Percentiles rank a stretch among this genome's conserved stretches.
phyloP scores from a whole-genome alignment of 345 rosid species.

The Linum lewisii region DNA sequence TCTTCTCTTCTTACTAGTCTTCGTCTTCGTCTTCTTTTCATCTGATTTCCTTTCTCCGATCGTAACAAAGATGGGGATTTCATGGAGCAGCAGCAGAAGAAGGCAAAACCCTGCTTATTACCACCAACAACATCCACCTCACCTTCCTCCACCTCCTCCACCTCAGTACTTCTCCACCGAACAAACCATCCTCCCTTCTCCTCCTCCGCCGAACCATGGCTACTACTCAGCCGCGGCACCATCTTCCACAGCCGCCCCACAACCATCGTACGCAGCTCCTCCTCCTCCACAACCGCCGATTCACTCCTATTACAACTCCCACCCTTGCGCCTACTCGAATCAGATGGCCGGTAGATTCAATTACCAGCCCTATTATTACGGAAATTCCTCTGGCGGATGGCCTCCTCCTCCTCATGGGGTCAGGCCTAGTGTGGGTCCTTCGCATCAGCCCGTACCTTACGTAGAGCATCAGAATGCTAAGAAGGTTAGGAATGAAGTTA shows the following conservation, averaged over 20 bases:
- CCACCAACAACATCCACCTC: slow-evolving; percentile 15
- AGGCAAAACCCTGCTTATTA: slow-evolving; percentile 28
- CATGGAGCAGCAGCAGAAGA: slow-evolving; percentile 54
- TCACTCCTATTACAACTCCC: slow-evolving; percentile 27
- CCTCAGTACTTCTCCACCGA: slow-evolving; percentile 19
- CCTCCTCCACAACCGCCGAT: slow-evolving; percentile 28
- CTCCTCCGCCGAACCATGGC: slow-evolving; percentile 20
- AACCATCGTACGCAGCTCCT: slow-evolving; percentile 20
- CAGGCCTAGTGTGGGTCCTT: slow-evolving; percentile 29
- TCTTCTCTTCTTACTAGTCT: not conserved
- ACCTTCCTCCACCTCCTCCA: slow-evolving; percentile 27
- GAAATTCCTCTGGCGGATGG: slow-evolving; percentile 45
- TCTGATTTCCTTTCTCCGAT: not conserved
- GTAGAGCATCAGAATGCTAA: slow-evolving; percentile 79
- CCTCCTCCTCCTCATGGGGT: slow-evolving; percentile 9
- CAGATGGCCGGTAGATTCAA: slow-evolving; percentile 35
- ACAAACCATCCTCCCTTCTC: slow-evolving; percentile 22
- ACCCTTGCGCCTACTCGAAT: slow-evolving; percentile 23
- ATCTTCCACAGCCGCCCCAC: slow-evolving; percentile 3
- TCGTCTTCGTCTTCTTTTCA: not conserved
- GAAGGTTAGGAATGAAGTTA: slow-evolving; percentile 86
- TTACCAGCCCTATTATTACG: slow-evolving; percentile 40
- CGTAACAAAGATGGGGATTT: slow-evolving; percentile 47
- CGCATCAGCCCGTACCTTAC: slow-evolving; percentile 41
- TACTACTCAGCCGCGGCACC: slow-evolving; percentile 9